A percentile compares a stretch with the other conserved stretches of the same genome.
phyloP scores from a whole-genome alignment of 805 yeast genomes.

The Candida peoriensis region DNA sequence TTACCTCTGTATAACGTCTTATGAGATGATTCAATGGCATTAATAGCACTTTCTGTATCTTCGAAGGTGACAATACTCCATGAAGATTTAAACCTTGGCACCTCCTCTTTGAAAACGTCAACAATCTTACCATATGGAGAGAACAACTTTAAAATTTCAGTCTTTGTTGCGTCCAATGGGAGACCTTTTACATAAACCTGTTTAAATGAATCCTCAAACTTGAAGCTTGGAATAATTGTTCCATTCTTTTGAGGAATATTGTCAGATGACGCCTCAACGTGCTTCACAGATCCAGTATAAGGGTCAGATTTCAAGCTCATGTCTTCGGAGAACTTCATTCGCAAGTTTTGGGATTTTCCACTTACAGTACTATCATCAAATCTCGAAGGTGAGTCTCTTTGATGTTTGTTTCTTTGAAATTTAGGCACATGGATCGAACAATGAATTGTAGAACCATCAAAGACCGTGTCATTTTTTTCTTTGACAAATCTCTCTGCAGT shows the following conservation, averaged over 20 bases:
- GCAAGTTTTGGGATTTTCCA: background rate
- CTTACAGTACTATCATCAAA: background rate
- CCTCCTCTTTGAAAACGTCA: constrained; percentile 46
- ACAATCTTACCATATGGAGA: constrained; percentile 43
- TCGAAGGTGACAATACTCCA: constrained; percentile 49
- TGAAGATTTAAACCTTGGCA: constrained; percentile 24
- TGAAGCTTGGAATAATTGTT: background rate
- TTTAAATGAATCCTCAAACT: constrained; percentile 8
- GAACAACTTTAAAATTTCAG: constrained; percentile 40
- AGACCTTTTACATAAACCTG: constrained; percentile 45
- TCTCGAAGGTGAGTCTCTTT: background rate
- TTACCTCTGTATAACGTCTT: constrained; percentile 24
- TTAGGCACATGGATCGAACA: constrained; percentile 38
- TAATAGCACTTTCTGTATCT: constrained; percentile 39
- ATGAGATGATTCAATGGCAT: constrained; percentile 33
- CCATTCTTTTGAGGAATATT: background rate
- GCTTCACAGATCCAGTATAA: constrained; percentile 3
- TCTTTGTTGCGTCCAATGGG: constrained; percentile 34
- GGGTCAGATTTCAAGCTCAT: constrained; percentile 5
- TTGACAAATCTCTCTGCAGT: constrained; percentile 32
- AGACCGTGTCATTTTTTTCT: constrained; percentile 23
- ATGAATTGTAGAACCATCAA: constrained; percentile 28
- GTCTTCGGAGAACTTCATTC: background rate
- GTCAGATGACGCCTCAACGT: background rate
- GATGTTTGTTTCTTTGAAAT: constrained; percentile 3